Evolutionary conservation across 352 stramenopile species (phyloP).

Genomic region (Phytophthora tentaculata): DNA sequence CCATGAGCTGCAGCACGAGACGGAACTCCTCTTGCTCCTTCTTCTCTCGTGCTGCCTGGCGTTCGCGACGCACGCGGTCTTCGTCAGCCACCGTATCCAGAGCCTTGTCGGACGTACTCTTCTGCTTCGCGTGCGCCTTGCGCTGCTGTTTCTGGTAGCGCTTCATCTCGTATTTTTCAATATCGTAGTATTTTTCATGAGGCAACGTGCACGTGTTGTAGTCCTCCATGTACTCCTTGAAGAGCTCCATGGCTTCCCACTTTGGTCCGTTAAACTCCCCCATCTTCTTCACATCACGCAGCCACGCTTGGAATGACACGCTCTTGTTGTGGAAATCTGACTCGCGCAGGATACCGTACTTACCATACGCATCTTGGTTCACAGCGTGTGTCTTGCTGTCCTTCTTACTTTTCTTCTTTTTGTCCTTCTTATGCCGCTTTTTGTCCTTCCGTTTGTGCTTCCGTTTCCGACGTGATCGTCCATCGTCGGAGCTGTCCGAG

Average conservation of each 20-base stretch:
- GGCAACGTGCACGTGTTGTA: slow-evolving; percentile 98
- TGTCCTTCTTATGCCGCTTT: slow-evolving; percentile 43
- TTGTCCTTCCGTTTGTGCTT: slow-evolving; percentile 44
- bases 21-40: slow-evolving; percentile 81
- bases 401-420: slow-evolving; percentile 39
- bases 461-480: slow-evolving; percentile 25
- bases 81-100: slow-evolving; percentile 54
- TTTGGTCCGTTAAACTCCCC: slow-evolving; percentile 86
- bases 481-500: slow-evolving; percentile 49
- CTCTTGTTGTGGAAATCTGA: slow-evolving; percentile 92
- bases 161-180: slow-evolving; percentile 97
- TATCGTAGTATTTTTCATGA: slow-evolving; percentile 98
- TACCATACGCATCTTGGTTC: slow-evolving; percentile 94
- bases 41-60: slow-evolving; percentile 52
- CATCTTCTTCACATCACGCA: slow-evolving; percentile 94
- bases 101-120: slow-evolving; percentile 20
- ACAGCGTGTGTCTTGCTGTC: slow-evolving; percentile 55
- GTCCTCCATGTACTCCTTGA: slow-evolving; percentile 96
- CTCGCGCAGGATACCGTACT: slow-evolving; percentile 96
- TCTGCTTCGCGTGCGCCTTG: slow-evolving; percentile 47
- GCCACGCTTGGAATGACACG: slow-evolving; percentile 95
- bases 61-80: slow-evolving; percentile 69
- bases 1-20: slow-evolving; percentile 82
- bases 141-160: slow-evolving; percentile 89
- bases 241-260: slow-evolving; percentile 90